Percentiles rank a stretch among this genome's conserved stretches.
Evolutionary conservation across 306 rosid genomes (phyloP).

Genomic region (Astragalus glycyphyllos): DNA sequence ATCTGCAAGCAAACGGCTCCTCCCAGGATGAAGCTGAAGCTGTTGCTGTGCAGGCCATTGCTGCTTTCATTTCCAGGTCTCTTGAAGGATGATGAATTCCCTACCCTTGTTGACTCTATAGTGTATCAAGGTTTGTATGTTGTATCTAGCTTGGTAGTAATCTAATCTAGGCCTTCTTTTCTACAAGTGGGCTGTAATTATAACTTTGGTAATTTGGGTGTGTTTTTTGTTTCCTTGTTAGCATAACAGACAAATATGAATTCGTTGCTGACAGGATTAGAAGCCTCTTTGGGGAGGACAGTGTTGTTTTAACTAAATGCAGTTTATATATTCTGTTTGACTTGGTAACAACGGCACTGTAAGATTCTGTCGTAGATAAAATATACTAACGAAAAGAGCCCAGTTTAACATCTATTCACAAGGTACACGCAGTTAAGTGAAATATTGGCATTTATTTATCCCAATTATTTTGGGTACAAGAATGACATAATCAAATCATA

Average conservation of each 20-base stretch:
- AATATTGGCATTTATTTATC: conserved; percentile 43
- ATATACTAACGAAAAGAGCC: conserved; percentile 10
- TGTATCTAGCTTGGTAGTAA: conserved; percentile 18
- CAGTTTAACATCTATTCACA: conserved; percentile 35
- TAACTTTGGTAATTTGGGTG: conserved; percentile 19
- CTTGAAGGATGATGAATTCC: conserved; percentile 46
- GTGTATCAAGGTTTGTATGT: conserved; percentile 41
- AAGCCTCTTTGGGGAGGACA: conserved; percentile 24
- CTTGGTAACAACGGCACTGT: background rate
- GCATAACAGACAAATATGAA: conserved; percentile 9
- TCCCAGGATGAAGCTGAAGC: conserved; percentile 74
- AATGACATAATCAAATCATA: conserved; percentile 33
- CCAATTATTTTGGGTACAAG: conserved; percentile 29
- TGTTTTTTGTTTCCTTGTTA: background rate
- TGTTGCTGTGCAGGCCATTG: conserved; percentile 64
- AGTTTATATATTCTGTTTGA: background rate
- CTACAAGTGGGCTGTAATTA: conserved; percentile 18
- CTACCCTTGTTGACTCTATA: conserved; percentile 5
- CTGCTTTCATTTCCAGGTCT: conserved; percentile 57
- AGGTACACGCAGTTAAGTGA: conserved; percentile 40
- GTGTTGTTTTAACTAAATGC: conserved; percentile 37
- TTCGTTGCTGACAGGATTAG: conserved; percentile 21
- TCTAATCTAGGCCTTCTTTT: conserved; percentile 26
- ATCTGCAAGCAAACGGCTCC: conserved; percentile 66
- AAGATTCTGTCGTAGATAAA: background rate